Percentiles rank a stretch among this genome's conserved stretches.
These are phyloP conservation scores for Didymella pinodella DNA, from an alignment of 2,329 filamentous ascomycete species.

Conservation along the genomic window DNA sequence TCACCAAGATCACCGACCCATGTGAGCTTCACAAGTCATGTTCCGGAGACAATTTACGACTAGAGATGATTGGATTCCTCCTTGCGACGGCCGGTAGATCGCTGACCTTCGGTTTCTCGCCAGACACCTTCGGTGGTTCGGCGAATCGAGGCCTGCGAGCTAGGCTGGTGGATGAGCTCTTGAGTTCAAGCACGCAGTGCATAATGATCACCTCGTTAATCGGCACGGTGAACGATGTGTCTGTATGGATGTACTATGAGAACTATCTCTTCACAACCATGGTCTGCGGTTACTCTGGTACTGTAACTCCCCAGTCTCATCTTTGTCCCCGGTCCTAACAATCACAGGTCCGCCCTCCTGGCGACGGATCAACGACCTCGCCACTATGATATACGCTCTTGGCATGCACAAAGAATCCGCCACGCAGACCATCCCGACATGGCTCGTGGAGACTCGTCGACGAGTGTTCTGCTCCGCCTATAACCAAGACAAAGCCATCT, in stretches of 20 bases:
- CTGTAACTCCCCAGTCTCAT: neutral
- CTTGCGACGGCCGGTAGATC: constrained; percentile 50
- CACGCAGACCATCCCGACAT: constrained; percentile 34
- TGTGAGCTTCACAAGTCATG: constrained; percentile 50
- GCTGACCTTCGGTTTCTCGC: constrained; percentile 36
- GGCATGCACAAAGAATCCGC: constrained; percentile 45
- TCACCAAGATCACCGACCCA: constrained; percentile 37
- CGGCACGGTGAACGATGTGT: constrained; percentile 51
- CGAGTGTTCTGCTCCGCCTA: constrained; percentile 42
- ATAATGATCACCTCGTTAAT: constrained; percentile 51
- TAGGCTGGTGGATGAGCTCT: constrained; percentile 41
- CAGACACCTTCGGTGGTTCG: constrained; percentile 32
- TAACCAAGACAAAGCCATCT: constrained; percentile 45
- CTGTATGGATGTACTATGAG: constrained; percentile 46
- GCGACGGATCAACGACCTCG: constrained; percentile 43
- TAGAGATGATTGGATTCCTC: constrained; percentile 52
- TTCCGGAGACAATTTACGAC: constrained; percentile 49
- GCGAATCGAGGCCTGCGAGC: constrained; percentile 27
- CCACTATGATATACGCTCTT: constrained; percentile 43
- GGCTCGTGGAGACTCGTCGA: constrained; percentile 41
- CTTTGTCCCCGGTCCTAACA: neutral
- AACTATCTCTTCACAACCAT: constrained; percentile 49
- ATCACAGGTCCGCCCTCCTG: constrained; percentile 39
- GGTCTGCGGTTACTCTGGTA: constrained; percentile 51
- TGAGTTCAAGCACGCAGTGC: constrained; percentile 49